phyloP scores from a whole-genome alignment of 2,329 filamentous ascomycete genomes.

The Albophoma yamanashiensis region DNA sequence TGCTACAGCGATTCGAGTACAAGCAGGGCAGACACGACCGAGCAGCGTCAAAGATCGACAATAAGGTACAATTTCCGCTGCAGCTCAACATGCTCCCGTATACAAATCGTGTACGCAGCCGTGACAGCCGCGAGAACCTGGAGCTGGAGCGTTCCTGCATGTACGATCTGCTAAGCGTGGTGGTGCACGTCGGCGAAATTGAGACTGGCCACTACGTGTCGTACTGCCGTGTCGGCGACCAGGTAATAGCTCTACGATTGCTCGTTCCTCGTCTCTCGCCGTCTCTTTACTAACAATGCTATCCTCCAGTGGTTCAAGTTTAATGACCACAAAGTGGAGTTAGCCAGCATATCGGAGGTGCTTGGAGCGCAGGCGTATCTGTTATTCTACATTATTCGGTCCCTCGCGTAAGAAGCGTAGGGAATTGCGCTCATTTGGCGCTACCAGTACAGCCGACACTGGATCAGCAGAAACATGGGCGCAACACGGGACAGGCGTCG shows the following conservation, averaged over 20 bases:
- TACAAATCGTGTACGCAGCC: slow-evolving; percentile 53
- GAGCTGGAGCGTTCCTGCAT: slow-evolving; percentile 56
- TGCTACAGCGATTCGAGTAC: slow-evolving; percentile 57
- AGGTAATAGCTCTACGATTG: slow-evolving; percentile 25
- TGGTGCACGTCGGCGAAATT: slow-evolving; percentile 88
- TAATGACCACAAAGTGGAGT: slow-evolving; percentile 85
- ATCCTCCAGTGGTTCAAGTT: slow-evolving; percentile 75
- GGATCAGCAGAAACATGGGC: neutral
- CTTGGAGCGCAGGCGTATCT: slow-evolving; percentile 80
- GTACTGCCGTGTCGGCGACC: slow-evolving; percentile 73
- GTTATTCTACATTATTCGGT: slow-evolving; percentile 72
- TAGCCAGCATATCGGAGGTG: slow-evolving; percentile 76
- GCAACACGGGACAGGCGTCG: neutral
- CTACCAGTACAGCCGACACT: neutral
- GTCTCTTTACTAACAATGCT: slow-evolving; percentile 4
- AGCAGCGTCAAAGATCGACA: slow-evolving; percentile 77
- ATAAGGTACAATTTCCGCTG: slow-evolving; percentile 74
- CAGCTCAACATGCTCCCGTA: slow-evolving; percentile 87
- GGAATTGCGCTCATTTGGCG: neutral
- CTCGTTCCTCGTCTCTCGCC: neutral
- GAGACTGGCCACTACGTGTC: slow-evolving; percentile 87
- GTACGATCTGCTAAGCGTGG: slow-evolving; percentile 81
- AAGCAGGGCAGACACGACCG: slow-evolving; percentile 52
- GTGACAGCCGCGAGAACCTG: slow-evolving; percentile 40
- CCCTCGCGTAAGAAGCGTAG: slow-evolving; percentile 26